phyloP scores from a whole-genome alignment of 2,329 filamentous ascomycete genomes.

The Didymella sp. region DNA sequence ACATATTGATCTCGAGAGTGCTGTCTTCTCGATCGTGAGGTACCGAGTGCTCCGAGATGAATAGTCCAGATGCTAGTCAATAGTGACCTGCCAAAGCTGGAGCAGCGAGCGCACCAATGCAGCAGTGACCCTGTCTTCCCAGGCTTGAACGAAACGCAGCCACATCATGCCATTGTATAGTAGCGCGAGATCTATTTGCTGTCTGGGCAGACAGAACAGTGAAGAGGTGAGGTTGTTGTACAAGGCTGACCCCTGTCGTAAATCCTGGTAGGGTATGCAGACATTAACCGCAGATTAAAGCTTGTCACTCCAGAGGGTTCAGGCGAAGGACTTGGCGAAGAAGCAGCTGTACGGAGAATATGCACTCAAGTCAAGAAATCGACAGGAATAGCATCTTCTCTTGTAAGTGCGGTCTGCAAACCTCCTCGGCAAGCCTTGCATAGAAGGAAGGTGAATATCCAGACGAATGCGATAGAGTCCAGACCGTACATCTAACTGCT shows the following conservation, averaged over 20 bases:
- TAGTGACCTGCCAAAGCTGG: background rate
- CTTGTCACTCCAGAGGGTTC: conserved; percentile 40
- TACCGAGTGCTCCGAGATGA: conserved; percentile 7
- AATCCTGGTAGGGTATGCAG: conserved; percentile 45
- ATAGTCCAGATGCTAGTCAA: conserved; percentile 17
- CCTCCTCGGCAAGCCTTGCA: conserved; percentile 14
- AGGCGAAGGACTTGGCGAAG: conserved; percentile 9
- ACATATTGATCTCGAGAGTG: background rate
- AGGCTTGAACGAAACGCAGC: background rate
- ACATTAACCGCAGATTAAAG: conserved; percentile 47
- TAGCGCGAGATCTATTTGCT: conserved; percentile 3
- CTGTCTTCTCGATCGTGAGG: background rate
- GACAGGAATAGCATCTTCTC: background rate
- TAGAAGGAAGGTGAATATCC: conserved; percentile 18
- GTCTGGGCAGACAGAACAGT: background rate
- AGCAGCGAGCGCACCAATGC: background rate
- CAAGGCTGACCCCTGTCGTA: conserved; percentile 38
- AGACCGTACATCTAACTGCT: conserved; percentile 23
- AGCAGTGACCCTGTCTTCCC: background rate
- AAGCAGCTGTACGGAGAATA: conserved; percentile 4
- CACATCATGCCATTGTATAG: background rate
- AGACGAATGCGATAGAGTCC: conserved; percentile 26
- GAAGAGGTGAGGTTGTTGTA: conserved; percentile 11
- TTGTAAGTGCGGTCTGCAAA: background rate
- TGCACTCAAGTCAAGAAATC: conserved; percentile 19